phyloP scores from a whole-genome alignment of 306 rosid genomes.

The Rosa persica region DNA sequence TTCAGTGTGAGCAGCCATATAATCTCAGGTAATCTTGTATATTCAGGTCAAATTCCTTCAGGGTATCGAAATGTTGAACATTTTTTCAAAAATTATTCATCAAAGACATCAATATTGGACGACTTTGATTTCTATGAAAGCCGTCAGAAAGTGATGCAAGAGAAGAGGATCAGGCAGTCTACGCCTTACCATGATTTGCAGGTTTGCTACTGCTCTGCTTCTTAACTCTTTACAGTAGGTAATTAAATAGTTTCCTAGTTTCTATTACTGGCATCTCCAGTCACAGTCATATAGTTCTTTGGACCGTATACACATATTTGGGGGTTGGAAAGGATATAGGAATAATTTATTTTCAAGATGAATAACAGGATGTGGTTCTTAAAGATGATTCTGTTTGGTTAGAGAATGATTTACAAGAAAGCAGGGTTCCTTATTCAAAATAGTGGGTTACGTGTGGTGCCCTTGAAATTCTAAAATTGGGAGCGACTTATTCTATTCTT shows the following conservation, averaged over 20 bases:
- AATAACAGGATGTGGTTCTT: background rate
- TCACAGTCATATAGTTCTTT: conserved; percentile 34
- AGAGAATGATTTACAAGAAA: conserved; percentile 28
- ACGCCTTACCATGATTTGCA: conserved; percentile 38
- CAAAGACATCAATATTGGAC: conserved; percentile 68
- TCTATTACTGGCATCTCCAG: background rate
- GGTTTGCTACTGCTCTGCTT: conserved; percentile 31
- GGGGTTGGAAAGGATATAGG: conserved; percentile 24
- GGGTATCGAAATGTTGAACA: conserved; percentile 62
- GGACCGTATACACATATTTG: conserved; percentile 32
- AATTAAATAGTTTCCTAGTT: background rate
- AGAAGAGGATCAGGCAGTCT: conserved; percentile 57
- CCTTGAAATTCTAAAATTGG: conserved; percentile 13
- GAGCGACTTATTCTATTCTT: conserved; percentile 33
- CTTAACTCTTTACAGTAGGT: conserved; percentile 11
- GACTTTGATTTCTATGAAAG: conserved; percentile 79
- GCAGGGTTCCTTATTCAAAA: conserved; percentile 24
- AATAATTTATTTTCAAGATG: conserved; percentile 25
- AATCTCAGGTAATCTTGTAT: conserved; percentile 20
- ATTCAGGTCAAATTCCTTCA: conserved; percentile 59
- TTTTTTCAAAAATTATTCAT: conserved; percentile 51
- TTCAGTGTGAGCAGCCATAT: background rate
- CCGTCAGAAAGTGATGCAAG: conserved; percentile 73
- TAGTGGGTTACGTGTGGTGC: conserved; percentile 28
- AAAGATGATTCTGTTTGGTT: conserved; percentile 9